Evolutionary conservation across 2,329 filamentous ascomycete genomes (phyloP).

Genomic region (Sporothrix schenckii): DNA sequence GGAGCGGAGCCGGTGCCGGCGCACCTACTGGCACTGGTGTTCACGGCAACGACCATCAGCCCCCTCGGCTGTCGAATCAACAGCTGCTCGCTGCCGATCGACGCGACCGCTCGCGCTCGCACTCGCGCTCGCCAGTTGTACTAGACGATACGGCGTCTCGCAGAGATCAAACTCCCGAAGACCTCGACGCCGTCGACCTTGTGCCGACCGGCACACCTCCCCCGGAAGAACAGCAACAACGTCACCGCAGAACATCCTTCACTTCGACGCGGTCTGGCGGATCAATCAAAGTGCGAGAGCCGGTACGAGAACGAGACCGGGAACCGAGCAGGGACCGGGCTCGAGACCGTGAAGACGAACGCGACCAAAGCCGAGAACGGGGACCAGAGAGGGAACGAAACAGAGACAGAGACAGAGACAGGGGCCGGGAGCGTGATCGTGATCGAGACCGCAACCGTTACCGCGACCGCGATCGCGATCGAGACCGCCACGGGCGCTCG

Average conservation of each 20-base stretch:
- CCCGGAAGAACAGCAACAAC: background rate
- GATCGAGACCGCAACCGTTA: constrained; percentile 19
- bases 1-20: constrained; percentile 13
- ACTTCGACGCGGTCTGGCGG: background rate
- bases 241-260: background rate
- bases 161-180: constrained; percentile 12
- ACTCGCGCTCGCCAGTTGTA: constrained; percentile 39
- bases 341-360: background rate
- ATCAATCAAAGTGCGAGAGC: constrained; percentile 12
- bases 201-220: constrained; percentile 5
- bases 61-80: background rate
- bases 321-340: constrained; percentile 24
- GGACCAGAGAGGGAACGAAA: constrained; percentile 5
- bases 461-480: constrained; percentile 3
- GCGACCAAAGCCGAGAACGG: constrained; percentile 17
- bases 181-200: constrained; percentile 13
- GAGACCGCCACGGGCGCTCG: background rate
- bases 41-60: background rate
- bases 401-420: background rate
- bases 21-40: constrained; percentile 12
- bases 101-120: constrained; percentile 38
- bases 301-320: constrained; percentile 5
- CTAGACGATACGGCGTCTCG: constrained; percentile 37
- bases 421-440: background rate
- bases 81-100: constrained; percentile 30